Base-by-base conservation (phyloP, 345 rosid species). In the Euphorbia lathyris region DNA sequence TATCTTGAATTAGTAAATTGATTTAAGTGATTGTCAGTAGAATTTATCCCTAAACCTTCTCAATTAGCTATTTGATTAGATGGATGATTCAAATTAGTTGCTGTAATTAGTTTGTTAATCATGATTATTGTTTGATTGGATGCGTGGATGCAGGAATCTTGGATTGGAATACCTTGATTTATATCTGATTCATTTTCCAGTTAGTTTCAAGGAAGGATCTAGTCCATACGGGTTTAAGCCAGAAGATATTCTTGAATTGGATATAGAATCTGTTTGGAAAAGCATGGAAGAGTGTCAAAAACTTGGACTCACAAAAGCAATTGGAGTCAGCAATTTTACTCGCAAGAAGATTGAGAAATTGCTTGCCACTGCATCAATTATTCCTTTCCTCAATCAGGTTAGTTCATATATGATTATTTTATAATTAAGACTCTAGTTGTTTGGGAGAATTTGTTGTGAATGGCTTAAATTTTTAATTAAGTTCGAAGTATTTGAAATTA, bases 261-360 rank as follows among this genome's bases (percentile, higher is more conserved):
- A 83, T 56, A 47, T 72, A 1, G 64, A 58, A 40, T 40, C 72
- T 12, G 74, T 77, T 26, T 82, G 86, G 86, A 72, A 69, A 70
- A 82, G 79, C 57, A 84, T 80, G 83, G 86, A 86, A 45, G 83
- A 80, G 58, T 77, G 86, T 14, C 60, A 68, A 25, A 66, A 2
- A 23, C 63, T 80, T 12, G 84, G 83, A 14, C 71, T 81, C n/a
- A 69, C 81, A 2, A 76, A 79, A 65, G 73, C 67, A 19, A 75
- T 78, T 16, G 87, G 85, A 13, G 84, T 83, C 0, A 73, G 83
- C 72, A 83, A 83, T 63, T 85, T 80, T 22, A 59, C 79, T 0
- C 23, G 72, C 61, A 75, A 77, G 57, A 83, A 84, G 51, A 74
- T 86, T n/a, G 67, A 73, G 25, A 55, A 19, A 26, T 36, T 86